phyloP scores from a whole-genome alignment of 139 green algal genomes.

The Pseudopediastrum boryanum region DNA sequence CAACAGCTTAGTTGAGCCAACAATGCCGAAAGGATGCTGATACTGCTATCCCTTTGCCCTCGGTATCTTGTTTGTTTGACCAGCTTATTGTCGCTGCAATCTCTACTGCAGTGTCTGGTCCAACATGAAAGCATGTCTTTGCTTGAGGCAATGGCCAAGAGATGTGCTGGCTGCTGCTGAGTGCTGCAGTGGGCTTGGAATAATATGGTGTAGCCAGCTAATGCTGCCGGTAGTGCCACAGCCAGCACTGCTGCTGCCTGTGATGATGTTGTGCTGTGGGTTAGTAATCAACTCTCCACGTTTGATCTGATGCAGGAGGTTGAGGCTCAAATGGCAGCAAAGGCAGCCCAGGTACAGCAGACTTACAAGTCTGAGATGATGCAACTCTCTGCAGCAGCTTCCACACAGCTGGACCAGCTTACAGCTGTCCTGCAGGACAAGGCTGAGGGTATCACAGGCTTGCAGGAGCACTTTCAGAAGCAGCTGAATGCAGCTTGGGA shows the following conservation, averaged over 20 bases:
- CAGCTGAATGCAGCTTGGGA: slow-evolving; percentile 17
- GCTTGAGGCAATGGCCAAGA: too few species aligned
- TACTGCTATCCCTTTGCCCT: neutral
- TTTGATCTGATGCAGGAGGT: slow-evolving; percentile 8
- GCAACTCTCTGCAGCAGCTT: slow-evolving; percentile 1
- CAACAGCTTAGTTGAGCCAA: too few species aligned
- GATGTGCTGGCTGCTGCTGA: neutral
- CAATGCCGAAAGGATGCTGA: neutral
- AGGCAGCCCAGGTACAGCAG: neutral
- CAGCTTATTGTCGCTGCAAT: too few species aligned
- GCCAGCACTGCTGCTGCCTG: neutral
- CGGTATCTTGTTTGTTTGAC: too few species aligned
- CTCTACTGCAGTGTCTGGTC: too few species aligned
- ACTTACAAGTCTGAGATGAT: neutral
- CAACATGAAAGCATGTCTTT: too few species aligned
- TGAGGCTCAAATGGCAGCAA: neutral
- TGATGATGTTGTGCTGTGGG: too few species aligned
- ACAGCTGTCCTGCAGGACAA: neutral
- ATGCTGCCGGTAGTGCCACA: neutral
- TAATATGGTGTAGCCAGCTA: neutral
- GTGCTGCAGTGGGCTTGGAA: too few species aligned
- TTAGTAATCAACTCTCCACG: too few species aligned
- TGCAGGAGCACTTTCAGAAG: slow-evolving; percentile 8
- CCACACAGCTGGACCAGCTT: neutral
- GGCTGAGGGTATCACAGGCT: neutral